Base-by-base conservation (phyloP, 306 rosid genomes). In the Sechiopsis laciniata region DNA sequence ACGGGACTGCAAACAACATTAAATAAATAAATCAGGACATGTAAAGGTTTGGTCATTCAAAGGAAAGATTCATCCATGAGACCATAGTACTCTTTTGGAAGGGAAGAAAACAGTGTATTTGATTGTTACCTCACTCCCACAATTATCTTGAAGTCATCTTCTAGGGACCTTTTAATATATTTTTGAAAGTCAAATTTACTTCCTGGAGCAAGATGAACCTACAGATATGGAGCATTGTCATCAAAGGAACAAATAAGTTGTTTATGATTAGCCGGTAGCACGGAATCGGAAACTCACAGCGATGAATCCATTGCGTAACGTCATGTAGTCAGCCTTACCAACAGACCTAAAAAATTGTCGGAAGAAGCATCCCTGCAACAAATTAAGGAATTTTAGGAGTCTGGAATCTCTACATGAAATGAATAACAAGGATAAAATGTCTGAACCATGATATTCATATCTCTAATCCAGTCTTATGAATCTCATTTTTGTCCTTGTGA, bases 121-220 rank as follows among this genome's bases (percentile, higher is more conserved):
- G 79, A 10, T 13, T 52, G n/a, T 80, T 83, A 87, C 98, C 96
- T 94, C 21, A 94, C 92, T 82, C 96, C 98, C 35, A 94, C 96
- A 17, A 94, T 85, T 8, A 85, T 78, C 78, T 90, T 85, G 88
- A 90, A 94, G 88, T 94, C 98, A 77, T 94, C 98, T 79, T 94
- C 97, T 78, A 94, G 81, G 0, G 98, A 89, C 88, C 97, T 86
- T 82, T 90, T 90, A 73, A 94, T 89, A 67, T 94, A 90, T 78
- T 89, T 88, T 83, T 87, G 97, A 78, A 94, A 94, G 84, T 94
- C 85, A 80, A 94, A 94, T 85, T 87, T 87, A 81, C 84, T 90
- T 81, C 96, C 95, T 48, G 97, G 89, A 77, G 90, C 88, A 50
- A 94, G 66, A 67, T 94, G 98, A 19, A 74, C 94, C 98, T 93